Evolutionary conservation across 176 grass and related monocot species (phyloP).

Genomic region (Phoenix dactylifera): DNA sequence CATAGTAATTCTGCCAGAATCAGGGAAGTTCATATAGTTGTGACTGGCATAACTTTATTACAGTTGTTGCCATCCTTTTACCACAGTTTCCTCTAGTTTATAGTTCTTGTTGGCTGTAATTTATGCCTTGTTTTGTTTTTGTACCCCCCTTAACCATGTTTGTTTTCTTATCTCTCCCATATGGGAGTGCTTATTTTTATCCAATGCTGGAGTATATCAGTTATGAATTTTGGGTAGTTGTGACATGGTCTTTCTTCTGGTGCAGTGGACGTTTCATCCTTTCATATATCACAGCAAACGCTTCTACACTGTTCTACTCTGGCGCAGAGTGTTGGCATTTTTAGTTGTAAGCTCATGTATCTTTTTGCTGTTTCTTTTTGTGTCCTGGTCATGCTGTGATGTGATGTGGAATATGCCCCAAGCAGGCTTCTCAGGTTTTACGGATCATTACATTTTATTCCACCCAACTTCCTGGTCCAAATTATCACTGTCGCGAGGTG

Average conservation of each 20-base stretch:
- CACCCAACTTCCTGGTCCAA: constrained; percentile 94
- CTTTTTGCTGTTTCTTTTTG: constrained; percentile 3
- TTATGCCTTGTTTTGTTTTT: neutral
- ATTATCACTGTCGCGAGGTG: constrained; percentile 99
- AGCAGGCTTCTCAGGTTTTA: constrained; percentile 80
- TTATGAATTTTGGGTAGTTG: neutral
- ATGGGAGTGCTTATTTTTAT: neutral
- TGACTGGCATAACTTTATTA: too few species aligned
- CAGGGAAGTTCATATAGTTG: too few species aligned
- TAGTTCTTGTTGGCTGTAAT: too few species aligned
- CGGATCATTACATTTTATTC: constrained; percentile 97
- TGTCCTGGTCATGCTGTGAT: neutral
- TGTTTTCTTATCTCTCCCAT: too few species aligned
- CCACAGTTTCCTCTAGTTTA: too few species aligned
- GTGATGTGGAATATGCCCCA: constrained; percentile 9
- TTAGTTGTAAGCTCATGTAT: constrained; percentile 66
- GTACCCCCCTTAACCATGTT: neutral
- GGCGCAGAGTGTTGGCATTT: constrained; percentile 88
- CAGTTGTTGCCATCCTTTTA: too few species aligned
- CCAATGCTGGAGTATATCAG: constrained; percentile 9
- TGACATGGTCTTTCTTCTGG: constrained; percentile 16
- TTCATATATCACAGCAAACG: constrained; percentile 84
- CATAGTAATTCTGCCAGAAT: too few species aligned
- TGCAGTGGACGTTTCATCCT: constrained; percentile 99
- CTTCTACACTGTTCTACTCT: constrained; percentile 88